These are phyloP conservation scores for Groenewaldozyma tartarivorans DNA, from an alignment of 805 yeast species.

Conservation along the genomic window DNA sequence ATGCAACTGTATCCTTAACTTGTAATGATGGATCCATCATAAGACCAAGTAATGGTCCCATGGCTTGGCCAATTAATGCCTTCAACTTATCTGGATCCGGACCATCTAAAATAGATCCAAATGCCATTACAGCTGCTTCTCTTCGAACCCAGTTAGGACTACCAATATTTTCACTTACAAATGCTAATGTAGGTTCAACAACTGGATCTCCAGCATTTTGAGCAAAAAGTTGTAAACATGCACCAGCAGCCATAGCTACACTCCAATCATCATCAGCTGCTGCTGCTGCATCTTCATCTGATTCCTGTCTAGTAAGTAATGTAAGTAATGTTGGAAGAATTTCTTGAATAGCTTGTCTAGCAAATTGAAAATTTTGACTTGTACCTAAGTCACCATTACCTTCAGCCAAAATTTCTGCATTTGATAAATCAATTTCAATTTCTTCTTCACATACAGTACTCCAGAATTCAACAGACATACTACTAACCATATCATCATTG, in stretches of 20 bases:
- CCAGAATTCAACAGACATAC: conserved; percentile 99
- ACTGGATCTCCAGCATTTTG: conserved; percentile 81
- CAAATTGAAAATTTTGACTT: conserved; percentile 64
- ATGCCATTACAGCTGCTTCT: conserved; percentile 99
- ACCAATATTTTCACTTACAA: conserved; percentile 67
- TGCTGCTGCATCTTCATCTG: conserved; percentile 48
- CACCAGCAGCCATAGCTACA: conserved; percentile 97
- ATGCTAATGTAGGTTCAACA: conserved; percentile 72
- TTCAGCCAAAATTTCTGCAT: conserved; percentile 34
- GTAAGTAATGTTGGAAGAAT: conserved; percentile 80
- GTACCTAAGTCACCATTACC: conserved; percentile 36
- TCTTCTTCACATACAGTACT: conserved; percentile 99
- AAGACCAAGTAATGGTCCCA: conserved; percentile 64
- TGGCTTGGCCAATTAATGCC: conserved; percentile 66
- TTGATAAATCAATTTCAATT: conserved; percentile 61
- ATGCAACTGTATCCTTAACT: conserved; percentile 94
- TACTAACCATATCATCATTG: conserved; percentile 73
- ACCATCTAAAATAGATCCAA: conserved; percentile 93
- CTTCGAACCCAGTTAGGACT: conserved; percentile 69
- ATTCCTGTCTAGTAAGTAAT: conserved; percentile 79
- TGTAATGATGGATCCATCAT: conserved; percentile 70
- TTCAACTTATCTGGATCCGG: conserved; percentile 69
- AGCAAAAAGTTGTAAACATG: conserved; percentile 90
- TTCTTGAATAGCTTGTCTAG: conserved; percentile 70
- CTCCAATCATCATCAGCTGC: conserved; percentile 94